Conservation (phyloP, 148 eudicot species). For the Oxyria digyna region DNA sequence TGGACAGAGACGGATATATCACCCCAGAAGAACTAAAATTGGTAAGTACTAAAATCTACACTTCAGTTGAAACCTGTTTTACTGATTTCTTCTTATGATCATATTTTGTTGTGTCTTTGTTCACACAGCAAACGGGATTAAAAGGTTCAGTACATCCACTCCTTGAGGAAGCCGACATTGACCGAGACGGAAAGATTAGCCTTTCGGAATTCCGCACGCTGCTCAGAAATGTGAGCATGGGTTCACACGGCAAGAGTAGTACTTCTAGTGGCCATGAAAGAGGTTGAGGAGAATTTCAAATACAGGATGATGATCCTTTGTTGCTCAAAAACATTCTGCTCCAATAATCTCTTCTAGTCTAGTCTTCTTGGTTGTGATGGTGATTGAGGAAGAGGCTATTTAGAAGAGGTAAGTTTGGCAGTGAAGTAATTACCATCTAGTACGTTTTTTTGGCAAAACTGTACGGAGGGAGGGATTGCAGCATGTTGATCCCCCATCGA, state of each 20-base stretch:
- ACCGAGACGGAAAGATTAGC: slow-evolving; percentile 89
- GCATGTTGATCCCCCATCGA: background rate
- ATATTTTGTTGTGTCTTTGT: background rate
- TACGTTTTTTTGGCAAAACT: no score
- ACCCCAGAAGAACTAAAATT: slow-evolving; percentile 80
- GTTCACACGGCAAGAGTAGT: slow-evolving; percentile 34
- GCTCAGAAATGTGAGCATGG: slow-evolving; percentile 75
- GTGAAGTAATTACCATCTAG: no score
- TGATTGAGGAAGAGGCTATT: background rate
- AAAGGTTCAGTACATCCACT: slow-evolving; percentile 87
- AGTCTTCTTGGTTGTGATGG: background rate
- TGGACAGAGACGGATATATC: slow-evolving; percentile 83
- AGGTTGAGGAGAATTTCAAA: background rate
- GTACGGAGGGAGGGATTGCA: background rate
- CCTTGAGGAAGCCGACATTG: slow-evolving; percentile 82
- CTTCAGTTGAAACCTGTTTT: no score
- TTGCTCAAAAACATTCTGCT: background rate
- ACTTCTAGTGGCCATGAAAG: slow-evolving; percentile 12
- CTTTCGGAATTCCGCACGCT: slow-evolving; percentile 78
- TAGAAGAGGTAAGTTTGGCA: background rate
- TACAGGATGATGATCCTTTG: background rate
- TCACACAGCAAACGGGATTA: slow-evolving; percentile 68
- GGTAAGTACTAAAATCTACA: slow-evolving; percentile 33
- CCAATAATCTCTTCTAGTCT: background rate
- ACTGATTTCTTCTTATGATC: no score